A percentile compares a stretch with the other conserved stretches of the same genome.
phyloP scores from a whole-genome alignment of 768 basidiomycete genomes.

The Collybia mongolica region DNA sequence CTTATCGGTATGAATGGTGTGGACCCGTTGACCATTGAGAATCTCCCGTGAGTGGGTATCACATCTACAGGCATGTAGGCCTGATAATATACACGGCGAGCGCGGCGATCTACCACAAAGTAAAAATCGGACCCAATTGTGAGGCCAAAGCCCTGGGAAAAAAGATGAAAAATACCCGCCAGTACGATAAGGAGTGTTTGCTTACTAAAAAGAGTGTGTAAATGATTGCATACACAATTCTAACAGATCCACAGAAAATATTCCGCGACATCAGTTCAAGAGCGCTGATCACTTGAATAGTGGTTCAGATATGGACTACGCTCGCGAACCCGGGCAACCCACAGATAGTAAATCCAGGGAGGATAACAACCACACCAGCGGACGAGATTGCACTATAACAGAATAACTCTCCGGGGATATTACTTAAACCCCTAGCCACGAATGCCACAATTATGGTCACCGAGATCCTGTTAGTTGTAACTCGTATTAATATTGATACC shows the following conservation, averaged over 20 bases:
- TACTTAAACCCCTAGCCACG: conserved; percentile 74
- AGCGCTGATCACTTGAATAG: conserved; percentile 62
- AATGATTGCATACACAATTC: conserved; percentile 84
- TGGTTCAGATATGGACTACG: neutral
- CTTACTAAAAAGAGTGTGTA: conserved; percentile 79
- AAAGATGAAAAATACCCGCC: neutral
- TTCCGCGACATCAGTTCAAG: conserved; percentile 81
- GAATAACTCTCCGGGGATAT: conserved; percentile 71
- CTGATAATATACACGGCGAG: conserved; percentile 49
- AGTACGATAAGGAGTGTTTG: conserved; percentile 2
- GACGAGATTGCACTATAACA: conserved; percentile 92
- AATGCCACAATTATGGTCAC: conserved; percentile 85
- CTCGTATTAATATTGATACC: neutral
- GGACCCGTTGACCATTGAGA: conserved; percentile 48
- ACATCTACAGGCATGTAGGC: conserved; percentile 37
- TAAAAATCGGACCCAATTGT: conserved; percentile 84
- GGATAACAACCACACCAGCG: conserved; percentile 86
- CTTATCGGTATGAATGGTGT: conserved; percentile 28
- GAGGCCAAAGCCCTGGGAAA: conserved; percentile 71
- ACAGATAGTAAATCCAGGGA: conserved; percentile 86
- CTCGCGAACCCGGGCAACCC: conserved; percentile 27
- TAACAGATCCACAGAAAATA: conserved; percentile 77
- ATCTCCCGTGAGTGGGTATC: conserved; percentile 53
- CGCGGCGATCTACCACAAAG: conserved; percentile 63
- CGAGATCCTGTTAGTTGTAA: conserved; percentile 59